phyloP scores from a whole-genome alignment of 306 rosid species.

The Castanea crenata region DNA sequence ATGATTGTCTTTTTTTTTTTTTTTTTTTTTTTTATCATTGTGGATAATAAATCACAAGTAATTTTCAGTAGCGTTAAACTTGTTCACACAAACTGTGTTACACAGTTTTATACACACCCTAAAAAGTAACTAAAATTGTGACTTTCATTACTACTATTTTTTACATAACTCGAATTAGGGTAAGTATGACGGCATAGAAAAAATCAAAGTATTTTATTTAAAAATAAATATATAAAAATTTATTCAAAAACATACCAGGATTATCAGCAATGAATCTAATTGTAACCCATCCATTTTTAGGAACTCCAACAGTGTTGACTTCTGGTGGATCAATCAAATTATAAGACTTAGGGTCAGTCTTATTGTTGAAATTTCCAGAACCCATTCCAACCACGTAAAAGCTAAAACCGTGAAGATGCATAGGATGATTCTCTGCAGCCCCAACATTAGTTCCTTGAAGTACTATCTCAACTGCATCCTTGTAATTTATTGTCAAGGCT shows the following conservation, averaged over 20 bases:
- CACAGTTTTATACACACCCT: too few relatives aligned
- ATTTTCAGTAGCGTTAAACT: not conserved
- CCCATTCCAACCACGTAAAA: constrained; percentile 38
- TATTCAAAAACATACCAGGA: constrained; percentile 14
- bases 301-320: constrained; percentile 26
- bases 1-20: not conserved
- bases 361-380: constrained; percentile 20
- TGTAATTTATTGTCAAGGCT: constrained; percentile 36
- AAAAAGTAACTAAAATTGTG: too few relatives aligned
- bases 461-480: constrained; percentile 38
- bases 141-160: too few relatives aligned
- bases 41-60: not conserved
- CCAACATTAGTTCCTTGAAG: constrained; percentile 43
- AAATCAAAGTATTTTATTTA: too few relatives aligned
- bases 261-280: constrained; percentile 33
- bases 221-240: too few relatives aligned
- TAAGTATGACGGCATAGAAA: too few relatives aligned
- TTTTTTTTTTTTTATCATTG: too few relatives aligned
- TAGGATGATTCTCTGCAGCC: constrained; percentile 31
- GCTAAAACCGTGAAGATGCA: constrained; percentile 31
- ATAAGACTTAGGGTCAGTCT: constrained; percentile 11
- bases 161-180: too few relatives aligned
- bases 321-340: constrained; percentile 35
- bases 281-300: constrained; percentile 33
- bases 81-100: too few relatives aligned